These are phyloP conservation scores for Chlamydomonas incerta DNA, from an alignment of 139 green algal species.

Conservation along the genomic window DNA sequence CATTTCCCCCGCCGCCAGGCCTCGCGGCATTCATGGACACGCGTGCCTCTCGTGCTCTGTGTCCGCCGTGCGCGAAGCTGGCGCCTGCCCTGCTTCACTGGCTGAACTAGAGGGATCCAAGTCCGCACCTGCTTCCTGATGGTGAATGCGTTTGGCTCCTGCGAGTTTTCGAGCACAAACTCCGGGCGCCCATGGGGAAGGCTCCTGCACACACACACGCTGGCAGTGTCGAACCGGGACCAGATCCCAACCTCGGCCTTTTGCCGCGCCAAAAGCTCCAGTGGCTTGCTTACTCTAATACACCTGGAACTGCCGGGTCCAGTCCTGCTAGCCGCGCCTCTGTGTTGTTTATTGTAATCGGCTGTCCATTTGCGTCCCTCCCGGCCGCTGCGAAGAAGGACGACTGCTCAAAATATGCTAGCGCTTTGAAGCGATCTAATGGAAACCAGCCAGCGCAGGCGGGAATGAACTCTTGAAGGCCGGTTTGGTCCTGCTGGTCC, in stretches of 20 bases:
- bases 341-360: conserved; percentile 35
- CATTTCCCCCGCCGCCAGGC: no score
- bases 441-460: conserved; percentile 33
- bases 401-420: conserved; percentile 42
- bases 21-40: no score
- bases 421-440: conserved; percentile 22
- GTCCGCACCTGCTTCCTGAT: conserved; percentile 32
- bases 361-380: conserved; percentile 20
- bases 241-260: no score
- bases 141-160: conserved; percentile 31
- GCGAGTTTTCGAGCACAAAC: conserved; percentile 20
- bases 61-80: no score
- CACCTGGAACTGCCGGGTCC: conserved; percentile 15
- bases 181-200: conserved; percentile 31
- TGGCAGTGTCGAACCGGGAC: no score
- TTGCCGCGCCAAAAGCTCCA: no score
- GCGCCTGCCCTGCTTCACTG: no score
- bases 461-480: conserved; percentile 35
- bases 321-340: conserved; percentile 29
- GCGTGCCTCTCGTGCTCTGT: no score
- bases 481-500: conserved; percentile 35
- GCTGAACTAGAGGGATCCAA: no score
- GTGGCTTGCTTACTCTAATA: conserved; percentile 37
- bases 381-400: conserved; percentile 25
- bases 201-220: conserved; percentile 2